phyloP scores from a whole-genome alignment of 331 rosid genomes.

The Erythrophleum ivorense region DNA sequence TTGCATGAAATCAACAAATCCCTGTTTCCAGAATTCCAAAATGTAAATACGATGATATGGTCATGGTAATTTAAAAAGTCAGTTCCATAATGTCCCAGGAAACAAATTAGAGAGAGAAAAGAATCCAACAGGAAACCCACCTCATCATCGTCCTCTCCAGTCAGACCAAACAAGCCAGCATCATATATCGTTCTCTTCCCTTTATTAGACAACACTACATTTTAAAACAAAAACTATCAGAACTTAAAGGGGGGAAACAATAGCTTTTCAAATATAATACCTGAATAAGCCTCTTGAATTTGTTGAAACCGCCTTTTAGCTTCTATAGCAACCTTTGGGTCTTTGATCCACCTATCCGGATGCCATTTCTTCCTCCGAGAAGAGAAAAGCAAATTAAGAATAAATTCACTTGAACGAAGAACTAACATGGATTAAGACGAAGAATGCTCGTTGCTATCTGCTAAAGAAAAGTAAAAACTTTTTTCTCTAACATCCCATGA shows the following conservation, averaged over 20 bases:
- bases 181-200: slow-evolving; percentile 50
- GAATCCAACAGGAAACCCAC: slow-evolving; percentile 6
- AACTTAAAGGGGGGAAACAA: neutral
- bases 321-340: slow-evolving; percentile 43
- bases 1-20: slow-evolving; percentile 57
- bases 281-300: slow-evolving; percentile 57
- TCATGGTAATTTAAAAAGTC: too few relatives aligned
- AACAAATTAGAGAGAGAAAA: neutral
- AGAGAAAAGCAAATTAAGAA: neutral
- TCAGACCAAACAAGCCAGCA: slow-evolving; percentile 52
- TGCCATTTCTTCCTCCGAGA: slow-evolving; percentile 48
- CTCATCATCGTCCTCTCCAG: slow-evolving; percentile 51
- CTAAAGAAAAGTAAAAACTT: neutral
- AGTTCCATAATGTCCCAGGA: neutral
- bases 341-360: slow-evolving; percentile 49
- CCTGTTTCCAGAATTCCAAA: slow-evolving; percentile 36
- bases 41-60: neutral
- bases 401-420: neutral
- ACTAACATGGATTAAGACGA: neutral
- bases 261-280: slow-evolving; percentile 21
- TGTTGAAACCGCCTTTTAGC: slow-evolving; percentile 49
- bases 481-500: neutral
- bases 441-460: neutral
- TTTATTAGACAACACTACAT: slow-evolving; percentile 46
- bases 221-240: neutral